phyloP scores from a whole-genome alignment of 1,284 basidiomycete species.

The Apiotrichum domesticum region DNA sequence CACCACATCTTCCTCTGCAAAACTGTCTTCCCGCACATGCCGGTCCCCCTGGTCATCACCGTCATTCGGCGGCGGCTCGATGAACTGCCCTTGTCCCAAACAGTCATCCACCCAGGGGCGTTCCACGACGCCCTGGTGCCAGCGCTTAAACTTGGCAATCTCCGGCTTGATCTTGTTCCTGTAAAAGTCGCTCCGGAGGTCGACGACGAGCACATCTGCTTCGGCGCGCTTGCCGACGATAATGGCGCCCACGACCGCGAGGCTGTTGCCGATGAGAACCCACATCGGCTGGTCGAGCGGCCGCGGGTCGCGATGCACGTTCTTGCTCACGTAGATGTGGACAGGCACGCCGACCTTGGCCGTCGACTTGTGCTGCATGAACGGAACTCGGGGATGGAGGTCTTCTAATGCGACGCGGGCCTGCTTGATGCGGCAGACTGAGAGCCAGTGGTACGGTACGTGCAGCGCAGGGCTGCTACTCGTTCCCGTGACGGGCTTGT shows the following conservation, averaged over 20 bases:
- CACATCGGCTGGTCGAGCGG: slow-evolving; percentile 1
- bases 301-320: slow-evolving; percentile 23
- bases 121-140: slow-evolving; percentile 33
- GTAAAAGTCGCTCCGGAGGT: slow-evolving; percentile 26
- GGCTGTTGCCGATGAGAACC: slow-evolving; percentile 4
- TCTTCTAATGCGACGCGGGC: neutral
- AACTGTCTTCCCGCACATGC: slow-evolving; percentile 15
- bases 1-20: slow-evolving; percentile 25
- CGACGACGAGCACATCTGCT: slow-evolving; percentile 38
- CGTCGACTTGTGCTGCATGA: neutral
- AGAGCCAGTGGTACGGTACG: slow-evolving; percentile 36
- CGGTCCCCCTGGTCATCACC: neutral
- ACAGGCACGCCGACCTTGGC: slow-evolving; percentile 17
- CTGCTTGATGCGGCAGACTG: slow-evolving; percentile 10
- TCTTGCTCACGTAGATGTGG: slow-evolving; percentile 32
- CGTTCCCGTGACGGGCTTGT: neutral
- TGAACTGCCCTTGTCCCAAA: slow-evolving; percentile 14
- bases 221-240: slow-evolving; percentile 23
- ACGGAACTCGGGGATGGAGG: slow-evolving; percentile 5
- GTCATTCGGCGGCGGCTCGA: neutral
- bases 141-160: slow-evolving; percentile 19
- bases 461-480: neutral
- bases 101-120: slow-evolving; percentile 37
- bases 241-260: slow-evolving; percentile 22
- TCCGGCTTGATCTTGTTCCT: slow-evolving; percentile 21